phyloP scores from a whole-genome alignment of 805 yeast species.

The Yarrowia divulgata region DNA sequence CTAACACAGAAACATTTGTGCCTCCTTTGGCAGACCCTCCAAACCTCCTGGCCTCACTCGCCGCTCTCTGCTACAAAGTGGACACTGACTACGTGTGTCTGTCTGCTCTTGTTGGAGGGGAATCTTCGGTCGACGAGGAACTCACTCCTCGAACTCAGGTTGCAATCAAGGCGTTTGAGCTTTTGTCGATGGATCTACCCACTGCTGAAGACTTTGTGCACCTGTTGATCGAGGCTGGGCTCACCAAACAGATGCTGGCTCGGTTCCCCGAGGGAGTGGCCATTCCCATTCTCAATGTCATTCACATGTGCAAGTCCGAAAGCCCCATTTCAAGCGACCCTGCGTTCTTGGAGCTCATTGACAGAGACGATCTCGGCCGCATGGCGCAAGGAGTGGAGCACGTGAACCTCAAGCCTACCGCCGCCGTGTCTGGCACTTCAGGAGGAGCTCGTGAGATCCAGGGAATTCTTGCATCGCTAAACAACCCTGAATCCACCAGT shows the following conservation, averaged over 20 bases:
- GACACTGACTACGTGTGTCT: slow-evolving; percentile 66
- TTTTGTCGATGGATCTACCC: slow-evolving; percentile 56
- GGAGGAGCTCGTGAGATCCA: slow-evolving; percentile 53
- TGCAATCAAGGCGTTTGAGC: slow-evolving; percentile 41
- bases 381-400: slow-evolving; percentile 41
- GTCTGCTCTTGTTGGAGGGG: slow-evolving; percentile 72
- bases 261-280: slow-evolving; percentile 77
- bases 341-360: slow-evolving; percentile 62
- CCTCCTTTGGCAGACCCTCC: slow-evolving; percentile 23
- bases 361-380: slow-evolving; percentile 66
- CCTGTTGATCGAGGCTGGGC: slow-evolving; percentile 64
- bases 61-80: slow-evolving; percentile 56
- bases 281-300: slow-evolving; percentile 64
- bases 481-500: slow-evolving; percentile 56
- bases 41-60: slow-evolving; percentile 18
- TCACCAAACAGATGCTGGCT: slow-evolving; percentile 59
- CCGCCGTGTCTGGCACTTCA: slow-evolving; percentile 40
- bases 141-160: slow-evolving; percentile 40
- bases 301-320: slow-evolving; percentile 53
- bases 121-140: slow-evolving; percentile 44
- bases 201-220: slow-evolving; percentile 63
- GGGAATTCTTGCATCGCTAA: slow-evolving; percentile 53
- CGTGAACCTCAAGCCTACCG: not conserved
- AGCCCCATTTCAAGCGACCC: slow-evolving; percentile 47
- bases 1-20: slow-evolving; percentile 20